Base-by-base conservation (phyloP, 2,329 filamentous ascomycete species). In the Scolecobasidium constrictum region DNA sequence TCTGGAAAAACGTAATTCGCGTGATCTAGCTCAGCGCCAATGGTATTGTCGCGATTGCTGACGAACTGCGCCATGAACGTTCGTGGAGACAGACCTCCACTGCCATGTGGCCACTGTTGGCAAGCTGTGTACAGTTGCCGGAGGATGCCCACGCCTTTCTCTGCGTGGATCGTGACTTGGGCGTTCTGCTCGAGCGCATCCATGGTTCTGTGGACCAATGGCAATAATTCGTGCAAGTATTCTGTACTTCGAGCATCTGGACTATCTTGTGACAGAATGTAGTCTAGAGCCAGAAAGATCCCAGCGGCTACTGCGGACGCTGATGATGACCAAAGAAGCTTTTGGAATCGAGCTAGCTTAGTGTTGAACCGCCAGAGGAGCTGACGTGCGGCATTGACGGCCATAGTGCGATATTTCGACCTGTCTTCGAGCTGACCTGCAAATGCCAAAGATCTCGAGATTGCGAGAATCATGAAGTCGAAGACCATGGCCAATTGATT, bases 261-360 rank as follows among this genome's bases (percentile, higher is more conserved):
- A 7, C 9, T 31, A n/a, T 31, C 22, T 34, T 41, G 22, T 13
- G 22, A 41, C 18, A 41, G 18, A 20, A 21, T 22, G 20, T 31
- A 31, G 18, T 46, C 43, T 2, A 46, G 39, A 12, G 43, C 35
- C 5, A 34, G 35, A 35, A 42, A 46, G 2, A 46, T 34, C 5
- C 37, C 39, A 4, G 43, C 43, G 3, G 43, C 43, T 2, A 46
- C 39, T 4, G 43, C 37, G 1, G 43, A 42, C 4, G 43, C 43
- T 7, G 43, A 45, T 16, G 40, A 13, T 4, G 38, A 41, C 43
- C 43, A 46, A 3, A 43, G 38, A 9, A 46, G 35, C 18, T 38
- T 42, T 13, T 36, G 42, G 4, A 46, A 38, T 18, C 43, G 31
- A 3, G 43, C 20, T 1, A 37, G 38, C 3, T 38, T 38, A 3